A percentile compares a stretch with the other conserved stretches of the same genome.
Conservation (phyloP, 305 asterid genomes). For the Fraxinus dipetala region DNA sequence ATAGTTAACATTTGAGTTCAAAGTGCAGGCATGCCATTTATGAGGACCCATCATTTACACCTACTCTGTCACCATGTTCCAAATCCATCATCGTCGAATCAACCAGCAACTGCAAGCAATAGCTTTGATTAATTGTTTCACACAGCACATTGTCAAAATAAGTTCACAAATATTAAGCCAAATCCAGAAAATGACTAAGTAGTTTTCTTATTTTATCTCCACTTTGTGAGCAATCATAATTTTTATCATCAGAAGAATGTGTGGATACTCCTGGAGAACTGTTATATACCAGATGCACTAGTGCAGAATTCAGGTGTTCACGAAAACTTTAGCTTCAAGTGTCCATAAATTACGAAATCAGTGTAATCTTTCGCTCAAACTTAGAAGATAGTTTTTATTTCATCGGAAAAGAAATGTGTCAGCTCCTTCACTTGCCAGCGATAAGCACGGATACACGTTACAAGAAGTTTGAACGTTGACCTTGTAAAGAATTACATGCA, state of each 20-base stretch:
- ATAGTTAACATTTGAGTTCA: not conserved
- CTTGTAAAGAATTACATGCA: not conserved
- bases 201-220: not conserved
- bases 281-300: not conserved
- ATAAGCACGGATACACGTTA: not conserved
- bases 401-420: not conserved
- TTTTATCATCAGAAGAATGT: not conserved
- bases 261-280: not conserved
- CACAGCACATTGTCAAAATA: not conserved
- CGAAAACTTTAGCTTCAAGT: not conserved
- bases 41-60: not conserved
- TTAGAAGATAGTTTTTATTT: not conserved
- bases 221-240: not conserved
- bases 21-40: not conserved
- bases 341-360: not conserved
- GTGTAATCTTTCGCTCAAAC: not conserved
- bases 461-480: not conserved
- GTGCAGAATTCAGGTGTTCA: not conserved
- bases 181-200: not conserved
- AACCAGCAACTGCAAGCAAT: not conserved
- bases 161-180: not conserved
- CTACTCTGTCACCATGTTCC: conserved; percentile 5
- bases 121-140: not conserved
- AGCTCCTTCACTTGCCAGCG: not conserved
- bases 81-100: conserved; percentile 3